Evolutionary conservation across 306 rosid species (phyloP), one percentile per base, ranked within the genome.

Genomic region (Quillaja saponaria): DNA sequence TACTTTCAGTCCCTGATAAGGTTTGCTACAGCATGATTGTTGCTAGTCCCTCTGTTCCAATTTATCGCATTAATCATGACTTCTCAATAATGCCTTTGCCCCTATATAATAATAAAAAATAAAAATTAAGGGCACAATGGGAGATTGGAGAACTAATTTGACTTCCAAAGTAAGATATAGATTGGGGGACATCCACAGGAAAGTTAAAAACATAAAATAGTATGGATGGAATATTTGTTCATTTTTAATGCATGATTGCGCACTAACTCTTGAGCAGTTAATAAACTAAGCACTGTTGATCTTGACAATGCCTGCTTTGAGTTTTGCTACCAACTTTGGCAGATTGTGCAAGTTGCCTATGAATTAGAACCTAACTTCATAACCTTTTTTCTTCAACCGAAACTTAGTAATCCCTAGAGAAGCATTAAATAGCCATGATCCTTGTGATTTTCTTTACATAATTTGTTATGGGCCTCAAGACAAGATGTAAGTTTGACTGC

Each of bases 1-100:
- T 81, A 47, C 96, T 92, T 70, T 92, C 96, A 39, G 96, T 88
- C 76, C 77, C 91, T 49, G 56, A 66, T 25, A 88, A 88, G 96
- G 99, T 88, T 48, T 51, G 38, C 46, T 48, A 35, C 15, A 41
- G 1, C 57, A 40, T 53, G 49, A 54, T 18, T 8, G 54, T 63
- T 72, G 64, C 68, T 42, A 25, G 31, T 52, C 68, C 42, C 42
- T 54, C 60, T 71, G 16, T 35, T 51, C 48, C 34, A 64, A 33
- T 49, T 53, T 51, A 48, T 61, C 49, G 9, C 3, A 4, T 25
- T 4, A 25, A 25, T 25, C 31, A 25, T 25, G 31, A n/a, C n/a
- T n/a, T 25, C 31, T 25, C 31, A 25, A 25, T 1, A 25, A 25
- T 25, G 31, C 31, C 31, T 1, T 25, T 25, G 31, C 31, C 31